phyloP scores from a whole-genome alignment of 148 eudicot genomes.

The Rhododendron kiyosumense region DNA sequence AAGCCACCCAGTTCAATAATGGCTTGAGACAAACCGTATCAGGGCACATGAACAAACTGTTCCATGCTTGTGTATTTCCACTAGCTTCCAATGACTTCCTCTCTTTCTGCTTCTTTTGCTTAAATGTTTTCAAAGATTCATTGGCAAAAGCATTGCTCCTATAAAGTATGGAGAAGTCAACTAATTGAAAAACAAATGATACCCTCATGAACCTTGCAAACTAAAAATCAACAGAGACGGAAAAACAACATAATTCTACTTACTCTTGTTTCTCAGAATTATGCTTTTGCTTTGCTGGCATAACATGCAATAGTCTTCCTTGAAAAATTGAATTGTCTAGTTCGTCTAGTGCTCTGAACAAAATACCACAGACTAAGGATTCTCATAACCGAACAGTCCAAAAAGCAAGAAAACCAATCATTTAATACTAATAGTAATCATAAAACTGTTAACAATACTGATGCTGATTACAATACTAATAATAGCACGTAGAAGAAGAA shows the following conservation, averaged over 20 bases:
- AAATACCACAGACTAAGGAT: neutral
- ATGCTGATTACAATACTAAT: neutral
- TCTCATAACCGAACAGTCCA: neutral
- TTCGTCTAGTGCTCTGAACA: conserved; percentile 1
- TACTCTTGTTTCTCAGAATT: conserved; percentile 54
- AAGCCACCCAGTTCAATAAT: neutral
- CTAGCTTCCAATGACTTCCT: conserved; percentile 79
- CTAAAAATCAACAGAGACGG: conserved; percentile 5
- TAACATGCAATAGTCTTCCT: conserved; percentile 81
- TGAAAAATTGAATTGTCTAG: conserved; percentile 25
- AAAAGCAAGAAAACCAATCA: neutral
- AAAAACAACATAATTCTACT: conserved; percentile 20
- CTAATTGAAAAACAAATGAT: neutral
- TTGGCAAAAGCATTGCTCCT: conserved; percentile 32
- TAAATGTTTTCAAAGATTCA: conserved; percentile 51
- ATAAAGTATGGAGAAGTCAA: conserved; percentile 8
- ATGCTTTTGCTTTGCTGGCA: conserved; percentile 67
- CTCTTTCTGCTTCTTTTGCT: conserved; percentile 64
- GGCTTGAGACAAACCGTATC: conserved; percentile 62
- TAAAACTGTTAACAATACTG: neutral
- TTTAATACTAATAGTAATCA: neutral
- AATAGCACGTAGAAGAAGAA: neutral
- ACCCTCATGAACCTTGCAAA: conserved; percentile 9
- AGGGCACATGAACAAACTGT: conserved; percentile 84
- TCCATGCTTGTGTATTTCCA: conserved; percentile 88